phyloP scores from a whole-genome alignment of 2,329 filamentous ascomycete species.

The Calonectria pauciramosa region DNA sequence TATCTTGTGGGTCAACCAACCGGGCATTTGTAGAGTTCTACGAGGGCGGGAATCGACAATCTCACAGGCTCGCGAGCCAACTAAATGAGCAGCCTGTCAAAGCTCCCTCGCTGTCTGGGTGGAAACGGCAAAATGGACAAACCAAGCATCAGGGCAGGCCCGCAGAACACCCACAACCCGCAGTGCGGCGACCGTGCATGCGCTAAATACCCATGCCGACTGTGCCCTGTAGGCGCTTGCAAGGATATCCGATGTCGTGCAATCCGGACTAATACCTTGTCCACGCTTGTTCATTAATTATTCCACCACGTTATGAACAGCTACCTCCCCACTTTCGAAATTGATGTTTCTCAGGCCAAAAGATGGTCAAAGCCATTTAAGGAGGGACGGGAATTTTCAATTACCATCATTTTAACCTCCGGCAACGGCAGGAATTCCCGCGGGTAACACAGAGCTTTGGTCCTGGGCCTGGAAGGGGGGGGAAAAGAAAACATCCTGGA shows the following conservation, averaged over 20 bases:
- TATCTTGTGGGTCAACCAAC: constrained; percentile 11
- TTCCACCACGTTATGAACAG: constrained; percentile 36
- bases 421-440: background rate
- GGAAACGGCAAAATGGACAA: constrained; percentile 30
- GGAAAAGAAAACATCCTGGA: constrained; percentile 3
- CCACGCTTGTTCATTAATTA: constrained; percentile 20
- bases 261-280: constrained; percentile 28
- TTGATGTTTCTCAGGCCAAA: constrained; percentile 12
- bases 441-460: background rate
- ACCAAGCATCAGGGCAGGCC: constrained; percentile 35
- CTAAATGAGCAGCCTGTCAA: constrained; percentile 3
- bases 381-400: background rate
- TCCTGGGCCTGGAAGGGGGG: background rate
- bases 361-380: constrained; percentile 4
- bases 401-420: constrained; percentile 7
- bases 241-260: constrained; percentile 34
- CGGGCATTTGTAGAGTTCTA: constrained; percentile 1
- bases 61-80: background rate
- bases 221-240: constrained; percentile 29
- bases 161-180: constrained; percentile 29
- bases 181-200: constrained; percentile 39
- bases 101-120: constrained; percentile 2
- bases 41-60: constrained; percentile 5
- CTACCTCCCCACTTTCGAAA: constrained; percentile 20
- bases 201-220: constrained; percentile 37